Conservation (phyloP, 2,329 filamentous ascomycete genomes). For the Colletotrichum phormii region DNA sequence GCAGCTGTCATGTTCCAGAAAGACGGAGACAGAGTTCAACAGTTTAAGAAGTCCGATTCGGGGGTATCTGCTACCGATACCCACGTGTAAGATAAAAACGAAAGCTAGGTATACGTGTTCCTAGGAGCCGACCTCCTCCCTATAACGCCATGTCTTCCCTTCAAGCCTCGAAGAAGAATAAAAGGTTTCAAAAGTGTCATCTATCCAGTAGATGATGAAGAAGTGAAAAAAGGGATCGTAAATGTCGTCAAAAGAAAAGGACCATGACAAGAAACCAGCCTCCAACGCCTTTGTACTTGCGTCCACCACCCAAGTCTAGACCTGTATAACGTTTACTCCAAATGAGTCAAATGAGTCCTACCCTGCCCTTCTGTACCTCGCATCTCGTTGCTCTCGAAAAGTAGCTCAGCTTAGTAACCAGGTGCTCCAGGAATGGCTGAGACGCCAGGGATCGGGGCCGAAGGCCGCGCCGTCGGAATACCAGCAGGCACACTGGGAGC, state of each 20-base stretch:
- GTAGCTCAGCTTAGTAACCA: neutral
- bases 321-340: neutral
- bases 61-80: constrained; percentile 24
- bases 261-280: constrained; percentile 10
- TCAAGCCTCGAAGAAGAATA: neutral
- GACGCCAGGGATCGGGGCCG: neutral
- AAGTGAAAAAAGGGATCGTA: constrained; percentile 3
- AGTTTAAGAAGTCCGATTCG: constrained; percentile 10
- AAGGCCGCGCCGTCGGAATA: neutral
- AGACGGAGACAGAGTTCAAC: neutral
- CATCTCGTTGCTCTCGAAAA: neutral
- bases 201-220: constrained; percentile 25
- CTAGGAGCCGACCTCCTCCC: neutral
- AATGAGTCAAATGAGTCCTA: neutral
- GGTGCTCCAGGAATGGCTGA: neutral
- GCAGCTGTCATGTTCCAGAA: neutral
- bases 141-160: constrained; percentile 10
- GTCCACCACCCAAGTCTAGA: constrained; percentile 8
- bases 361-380: neutral
- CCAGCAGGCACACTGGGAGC: neutral
- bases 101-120: neutral
- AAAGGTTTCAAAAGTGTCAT: neutral
- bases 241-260: constrained; percentile 11
- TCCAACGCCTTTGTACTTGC: constrained; percentile 23
- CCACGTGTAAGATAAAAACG: neutral